Base-by-base conservation (phyloP, 2,329 filamentous ascomycete species). In the Monosporascus sp. region DNA sequence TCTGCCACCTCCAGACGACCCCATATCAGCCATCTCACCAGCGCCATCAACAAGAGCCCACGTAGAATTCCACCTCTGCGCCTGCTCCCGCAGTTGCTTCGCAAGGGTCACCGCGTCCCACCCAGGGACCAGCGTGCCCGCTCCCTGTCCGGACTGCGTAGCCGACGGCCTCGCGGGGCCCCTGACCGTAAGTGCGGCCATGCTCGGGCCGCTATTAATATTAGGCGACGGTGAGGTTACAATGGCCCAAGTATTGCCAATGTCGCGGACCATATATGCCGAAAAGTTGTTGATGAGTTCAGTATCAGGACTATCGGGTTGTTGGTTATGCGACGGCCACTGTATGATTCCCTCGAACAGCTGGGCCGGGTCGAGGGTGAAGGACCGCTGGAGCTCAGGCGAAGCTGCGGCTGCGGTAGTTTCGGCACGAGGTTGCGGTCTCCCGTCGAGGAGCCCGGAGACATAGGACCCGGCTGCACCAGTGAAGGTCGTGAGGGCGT, bases 241-340 rank as follows among this genome's bases (percentile, higher is more conserved):
- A 1, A 67, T 60, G 7, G 69, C 54, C 79, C 79, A 81, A 43
- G 73, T 76, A 45, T 68, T 70, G 4, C 65, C 64, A 11, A 80
- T 71, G 43, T 81, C 78, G 8, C 70, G 67, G 5, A 71, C 51
- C 38, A 81, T 76, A 48, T 71, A 71, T 17, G 69, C 67, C 7
- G 67, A 65, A 52, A 81, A 80, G 43, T 57, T 69, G 31, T 66
- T 61, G 8, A 75, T 62, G 26, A 74, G 65, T 3, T 68, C 53
- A 35, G 70, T 57, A 55, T 35, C 56, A 6, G n/a, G 18, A 20
- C 40, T 43, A 20, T 43, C 18, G 18, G 15, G 40, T 14, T 11
- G n/a, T 11, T 14, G 40, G 40, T 43, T 3, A 20, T 9, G 22
- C n/a, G 11, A 24, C 3, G 22, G 43, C 6, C 4, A 14, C n/a